phyloP scores from a whole-genome alignment of 352 stramenopile species.

The Phytophthora chlamydospora region DNA sequence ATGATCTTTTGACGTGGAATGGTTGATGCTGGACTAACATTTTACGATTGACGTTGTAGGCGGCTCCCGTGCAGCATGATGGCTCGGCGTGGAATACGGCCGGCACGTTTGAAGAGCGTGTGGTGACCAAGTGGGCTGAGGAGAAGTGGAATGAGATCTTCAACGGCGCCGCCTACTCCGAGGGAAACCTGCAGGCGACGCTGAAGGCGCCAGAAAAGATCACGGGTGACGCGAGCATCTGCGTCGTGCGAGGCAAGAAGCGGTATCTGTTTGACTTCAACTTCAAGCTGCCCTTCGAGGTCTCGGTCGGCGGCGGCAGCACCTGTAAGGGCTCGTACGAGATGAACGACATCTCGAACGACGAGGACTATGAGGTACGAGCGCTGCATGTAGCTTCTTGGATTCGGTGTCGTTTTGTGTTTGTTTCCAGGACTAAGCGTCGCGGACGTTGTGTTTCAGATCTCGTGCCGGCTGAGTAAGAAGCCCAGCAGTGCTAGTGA shows the following conservation, averaged over 20 bases:
- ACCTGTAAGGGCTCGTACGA: slow-evolving; percentile 71
- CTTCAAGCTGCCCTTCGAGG: slow-evolving; percentile 78
- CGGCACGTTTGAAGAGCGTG: slow-evolving; percentile 91
- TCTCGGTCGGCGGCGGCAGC: slow-evolving; percentile 50
- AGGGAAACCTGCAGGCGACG: slow-evolving; percentile 49
- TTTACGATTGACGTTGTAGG: slow-evolving; percentile 13
- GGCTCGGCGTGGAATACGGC: slow-evolving; percentile 93
- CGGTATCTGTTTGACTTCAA: slow-evolving; percentile 89
- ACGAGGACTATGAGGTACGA: slow-evolving; percentile 86
- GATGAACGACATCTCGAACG: slow-evolving; percentile 88
- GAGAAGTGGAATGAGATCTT: slow-evolving; percentile 71
- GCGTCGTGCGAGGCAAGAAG: slow-evolving; percentile 89
- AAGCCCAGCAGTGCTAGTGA: slow-evolving; percentile 51
- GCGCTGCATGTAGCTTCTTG: slow-evolving; percentile 3
- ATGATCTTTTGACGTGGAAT: not conserved
- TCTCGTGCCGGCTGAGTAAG: slow-evolving; percentile 60
- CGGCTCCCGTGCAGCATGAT: slow-evolving; percentile 49
- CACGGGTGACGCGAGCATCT: slow-evolving; percentile 86
- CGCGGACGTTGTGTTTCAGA: slow-evolving; percentile 36
- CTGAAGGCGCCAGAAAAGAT: slow-evolving; percentile 76
- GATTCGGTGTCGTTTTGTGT: not conserved
- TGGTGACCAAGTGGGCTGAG: slow-evolving; percentile 88
- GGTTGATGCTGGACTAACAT: not conserved
- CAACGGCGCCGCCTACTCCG: slow-evolving; percentile 42
- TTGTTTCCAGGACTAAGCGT: not conserved